Conservation (phyloP, 2,329 filamentous ascomycete genomes). For the Tolypocladium tundrense region DNA sequence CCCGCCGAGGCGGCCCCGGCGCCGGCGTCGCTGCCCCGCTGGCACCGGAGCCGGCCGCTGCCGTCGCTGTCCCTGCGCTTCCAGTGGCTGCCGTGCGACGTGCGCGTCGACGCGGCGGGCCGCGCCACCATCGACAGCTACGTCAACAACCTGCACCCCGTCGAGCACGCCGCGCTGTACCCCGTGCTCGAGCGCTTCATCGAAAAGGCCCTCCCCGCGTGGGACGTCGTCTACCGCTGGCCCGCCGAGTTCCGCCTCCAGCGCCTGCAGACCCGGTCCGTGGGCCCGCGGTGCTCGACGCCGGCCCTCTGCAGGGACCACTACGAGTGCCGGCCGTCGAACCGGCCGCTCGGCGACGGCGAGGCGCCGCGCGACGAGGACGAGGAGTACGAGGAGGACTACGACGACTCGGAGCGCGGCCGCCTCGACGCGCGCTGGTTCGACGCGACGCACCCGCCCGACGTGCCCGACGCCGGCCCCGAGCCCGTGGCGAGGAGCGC, state of each 20-base stretch:
- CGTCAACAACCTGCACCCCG: slow-evolving; percentile 43
- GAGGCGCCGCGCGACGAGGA: slow-evolving; percentile 13
- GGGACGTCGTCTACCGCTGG: slow-evolving; percentile 29
- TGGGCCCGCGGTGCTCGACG: slow-evolving; percentile 8
- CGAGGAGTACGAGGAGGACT: slow-evolving; percentile 9
- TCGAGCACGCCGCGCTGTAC: slow-evolving; percentile 26
- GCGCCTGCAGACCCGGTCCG: slow-evolving; percentile 11
- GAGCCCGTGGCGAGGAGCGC: neutral
- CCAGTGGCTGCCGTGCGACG: slow-evolving; percentile 41
- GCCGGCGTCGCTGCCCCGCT: neutral
- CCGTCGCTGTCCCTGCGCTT: slow-evolving; percentile 9
- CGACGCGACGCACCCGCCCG: slow-evolving; percentile 11
- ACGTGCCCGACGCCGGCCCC: slow-evolving; percentile 5
- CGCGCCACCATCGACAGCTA: slow-evolving; percentile 35
- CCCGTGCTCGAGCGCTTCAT: slow-evolving; percentile 29
- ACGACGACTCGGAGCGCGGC: slow-evolving; percentile 4
- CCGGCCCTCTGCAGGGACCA: slow-evolving; percentile 7
- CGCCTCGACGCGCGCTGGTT: slow-evolving; percentile 16
- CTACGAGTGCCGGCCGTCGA: slow-evolving; percentile 6
- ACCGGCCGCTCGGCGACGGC: slow-evolving; percentile 13
- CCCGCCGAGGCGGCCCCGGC: neutral
- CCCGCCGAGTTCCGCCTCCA: slow-evolving; percentile 13
- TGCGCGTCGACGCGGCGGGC: slow-evolving; percentile 27
- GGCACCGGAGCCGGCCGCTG: neutral
- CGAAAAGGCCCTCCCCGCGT: slow-evolving; percentile 30